Base-by-base conservation (phyloP, 169 alveolate species). In the Sarcocystis neurona region DNA sequence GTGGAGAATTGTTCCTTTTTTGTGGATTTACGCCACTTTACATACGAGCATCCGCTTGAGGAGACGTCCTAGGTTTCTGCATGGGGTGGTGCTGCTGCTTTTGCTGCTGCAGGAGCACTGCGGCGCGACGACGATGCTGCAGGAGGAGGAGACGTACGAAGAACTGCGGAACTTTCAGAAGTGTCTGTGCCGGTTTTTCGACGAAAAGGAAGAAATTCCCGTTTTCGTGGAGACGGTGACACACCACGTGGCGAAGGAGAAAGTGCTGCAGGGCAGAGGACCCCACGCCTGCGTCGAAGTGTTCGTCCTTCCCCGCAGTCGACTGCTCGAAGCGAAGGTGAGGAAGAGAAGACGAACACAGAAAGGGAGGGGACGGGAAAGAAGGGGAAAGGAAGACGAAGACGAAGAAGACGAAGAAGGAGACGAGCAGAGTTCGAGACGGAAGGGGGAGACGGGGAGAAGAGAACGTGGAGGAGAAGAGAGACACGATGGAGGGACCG, bases 211-310 rank as follows among this genome's bases (percentile, higher is more conserved):
- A 10, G 50, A 50, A 32, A 63, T 44, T 30, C 90, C 90, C 50
- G 23, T 85, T 30, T 85, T 85, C 58, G 30, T 85, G 47, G 90
- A 85, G 66, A 85, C 90, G n/a, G 90, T 85, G 46, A 5, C 78
- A 1, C 47, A 27, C 78, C 30, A 37, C 39, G 85, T 46, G 78
- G 12, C 84, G 48, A n/a, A 23, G 34, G 90, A 85, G 80, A 85
- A 30, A 32, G 47, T 10, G 20, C 10, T 30, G 78, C 20, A 46
- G 78, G 84, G 84, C 27, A 74, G 56, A 3, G 90, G 90, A 32
- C 78, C 84, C 23, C 90, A 85, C 58, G 70, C 90, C 39, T 48
- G 41, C n/a, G 48, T 85, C 1, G 90, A 85, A 74, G 84, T 70
- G 6, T 44, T 74, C 18, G 63, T 78, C 50, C 20, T 85, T 18